Percentiles rank a stretch among this genome's conserved stretches.
These are phyloP conservation scores for Geotrichum bryndzae DNA, from an alignment of 1,139 yeast species.

Conservation along the genomic window DNA sequence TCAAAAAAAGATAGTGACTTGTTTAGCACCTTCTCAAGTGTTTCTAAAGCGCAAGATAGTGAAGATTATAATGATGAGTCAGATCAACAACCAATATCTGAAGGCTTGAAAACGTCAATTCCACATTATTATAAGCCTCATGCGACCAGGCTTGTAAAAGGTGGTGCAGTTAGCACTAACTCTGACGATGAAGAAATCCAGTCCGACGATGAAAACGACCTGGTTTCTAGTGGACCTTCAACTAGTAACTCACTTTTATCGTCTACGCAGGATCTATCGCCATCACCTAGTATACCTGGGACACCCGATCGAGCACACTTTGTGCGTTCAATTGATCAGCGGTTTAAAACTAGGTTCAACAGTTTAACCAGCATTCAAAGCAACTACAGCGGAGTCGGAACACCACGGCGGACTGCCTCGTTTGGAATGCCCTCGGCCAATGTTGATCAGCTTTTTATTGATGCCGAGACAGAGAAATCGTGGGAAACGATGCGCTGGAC, in stretches of 20 bases:
- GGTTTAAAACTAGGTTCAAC: slow-evolving; percentile 30
- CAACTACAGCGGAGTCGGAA: background rate
- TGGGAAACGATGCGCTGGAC: slow-evolving; percentile 42
- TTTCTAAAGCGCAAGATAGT: slow-evolving; percentile 8
- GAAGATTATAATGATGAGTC: background rate
- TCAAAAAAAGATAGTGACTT: slow-evolving; percentile 4
- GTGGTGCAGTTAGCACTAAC: background rate
- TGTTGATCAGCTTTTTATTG: slow-evolving; percentile 19
- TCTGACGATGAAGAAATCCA: slow-evolving; percentile 4
- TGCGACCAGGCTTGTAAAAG: background rate
- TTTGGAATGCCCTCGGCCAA: slow-evolving; percentile 12
- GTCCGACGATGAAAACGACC: background rate
- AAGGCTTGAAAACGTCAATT: slow-evolving; percentile 8
- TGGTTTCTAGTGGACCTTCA: slow-evolving; percentile 5
- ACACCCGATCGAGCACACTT: slow-evolving; percentile 14
- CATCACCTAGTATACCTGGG: slow-evolving; percentile 9
- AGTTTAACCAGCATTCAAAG: slow-evolving; percentile 20
- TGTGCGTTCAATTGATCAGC: slow-evolving; percentile 26
- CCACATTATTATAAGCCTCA: slow-evolving; percentile 10
- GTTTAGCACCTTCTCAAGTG: slow-evolving; percentile 14
- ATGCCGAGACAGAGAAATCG: slow-evolving; percentile 19
- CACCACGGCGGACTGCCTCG: background rate
- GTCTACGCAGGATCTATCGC: slow-evolving; percentile 9
- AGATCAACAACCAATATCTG: background rate
- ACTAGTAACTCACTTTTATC: slow-evolving; percentile 1